These are phyloP conservation scores for Colletotrichum cuscutae DNA, from an alignment of 2,329 filamentous ascomycete genomes.

Conservation along the genomic window DNA sequence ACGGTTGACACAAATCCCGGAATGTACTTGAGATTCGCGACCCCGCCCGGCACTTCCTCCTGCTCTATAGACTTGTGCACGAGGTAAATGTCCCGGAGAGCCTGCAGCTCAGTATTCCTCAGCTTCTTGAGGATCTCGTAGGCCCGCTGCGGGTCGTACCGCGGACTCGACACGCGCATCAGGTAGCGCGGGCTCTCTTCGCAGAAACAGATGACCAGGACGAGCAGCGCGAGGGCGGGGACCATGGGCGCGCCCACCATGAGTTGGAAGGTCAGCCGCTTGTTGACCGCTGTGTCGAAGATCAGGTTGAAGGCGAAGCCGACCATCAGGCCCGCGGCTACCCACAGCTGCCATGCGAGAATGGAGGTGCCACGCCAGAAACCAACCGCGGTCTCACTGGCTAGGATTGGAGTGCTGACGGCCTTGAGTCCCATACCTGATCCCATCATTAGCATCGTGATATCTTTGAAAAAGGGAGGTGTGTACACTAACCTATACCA, in stretches of 20 bases:
- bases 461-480: background rate
- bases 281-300: slow-evolving; percentile 40
- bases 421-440: slow-evolving; percentile 60
- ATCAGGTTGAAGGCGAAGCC: slow-evolving; percentile 50
- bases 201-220: slow-evolving; percentile 47
- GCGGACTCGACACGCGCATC: slow-evolving; percentile 47
- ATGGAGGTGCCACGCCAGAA: slow-evolving; percentile 60
- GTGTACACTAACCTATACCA: slow-evolving; percentile 47
- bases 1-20: slow-evolving; percentile 34
- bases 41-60: slow-evolving; percentile 30
- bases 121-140: slow-evolving; percentile 46
- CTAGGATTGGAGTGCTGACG: slow-evolving; percentile 58
- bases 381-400: slow-evolving; percentile 57
- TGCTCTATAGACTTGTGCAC: slow-evolving; percentile 47
- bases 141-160: slow-evolving; percentile 47
- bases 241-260: slow-evolving; percentile 50
- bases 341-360: slow-evolving; percentile 58
- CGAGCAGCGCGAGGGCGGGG: slow-evolving; percentile 46
- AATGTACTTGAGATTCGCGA: background rate
- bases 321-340: slow-evolving; percentile 49
- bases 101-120: slow-evolving; percentile 53
- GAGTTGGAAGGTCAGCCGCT: slow-evolving; percentile 38
- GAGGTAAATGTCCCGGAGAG: slow-evolving; percentile 52
- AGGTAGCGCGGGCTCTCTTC: slow-evolving; percentile 53
- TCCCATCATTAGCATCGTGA: background rate